Percentiles rank a stretch among this genome's conserved stretches.
Evolutionary conservation across 2,329 filamentous ascomycete species (phyloP).

Genomic region (Blastomyces gilchristii): DNA sequence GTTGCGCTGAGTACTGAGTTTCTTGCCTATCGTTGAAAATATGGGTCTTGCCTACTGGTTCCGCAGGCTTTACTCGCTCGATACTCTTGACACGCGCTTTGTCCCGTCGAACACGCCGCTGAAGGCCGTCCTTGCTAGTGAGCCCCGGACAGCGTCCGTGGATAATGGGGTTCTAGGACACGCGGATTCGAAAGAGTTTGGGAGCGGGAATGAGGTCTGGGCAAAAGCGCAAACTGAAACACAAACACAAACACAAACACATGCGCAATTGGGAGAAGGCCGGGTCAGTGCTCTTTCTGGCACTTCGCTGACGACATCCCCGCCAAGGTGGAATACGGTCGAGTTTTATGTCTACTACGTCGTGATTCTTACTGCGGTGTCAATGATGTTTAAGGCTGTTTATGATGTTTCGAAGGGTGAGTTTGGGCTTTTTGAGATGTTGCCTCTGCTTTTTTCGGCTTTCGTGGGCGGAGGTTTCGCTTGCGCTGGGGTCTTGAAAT

Average conservation of each 20-base stretch:
- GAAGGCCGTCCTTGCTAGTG: constrained; percentile 45
- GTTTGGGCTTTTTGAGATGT: constrained; percentile 20
- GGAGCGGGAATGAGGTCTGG: background rate
- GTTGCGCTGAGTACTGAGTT: background rate
- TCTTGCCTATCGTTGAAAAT: constrained; percentile 14
- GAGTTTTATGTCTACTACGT: constrained; percentile 80
- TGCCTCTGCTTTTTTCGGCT: background rate
- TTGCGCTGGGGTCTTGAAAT: background rate
- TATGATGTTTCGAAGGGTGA: constrained; percentile 74
- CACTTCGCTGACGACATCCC: constrained; percentile 23
- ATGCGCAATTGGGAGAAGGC: constrained; percentile 16
- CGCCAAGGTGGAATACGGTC: constrained; percentile 70
- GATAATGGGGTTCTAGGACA: constrained; percentile 15
- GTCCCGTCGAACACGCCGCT: constrained; percentile 60
- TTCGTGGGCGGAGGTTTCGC: background rate
- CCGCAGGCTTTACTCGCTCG: constrained; percentile 50
- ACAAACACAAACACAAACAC: background rate
- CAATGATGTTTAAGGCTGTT: constrained; percentile 83
- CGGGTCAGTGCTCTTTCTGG: constrained; percentile 34
- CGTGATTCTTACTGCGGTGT: constrained; percentile 55
- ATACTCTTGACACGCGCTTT: constrained; percentile 63
- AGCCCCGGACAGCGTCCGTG: constrained; percentile 29
- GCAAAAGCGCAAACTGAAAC: background rate
- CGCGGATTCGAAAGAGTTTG: background rate
- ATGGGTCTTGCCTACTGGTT: constrained; percentile 41